A percentile compares a stretch with the other conserved stretches of the same genome.
phyloP scores from a whole-genome alignment of 345 rosid genomes.

The Psidium friedrichsthalianum region DNA sequence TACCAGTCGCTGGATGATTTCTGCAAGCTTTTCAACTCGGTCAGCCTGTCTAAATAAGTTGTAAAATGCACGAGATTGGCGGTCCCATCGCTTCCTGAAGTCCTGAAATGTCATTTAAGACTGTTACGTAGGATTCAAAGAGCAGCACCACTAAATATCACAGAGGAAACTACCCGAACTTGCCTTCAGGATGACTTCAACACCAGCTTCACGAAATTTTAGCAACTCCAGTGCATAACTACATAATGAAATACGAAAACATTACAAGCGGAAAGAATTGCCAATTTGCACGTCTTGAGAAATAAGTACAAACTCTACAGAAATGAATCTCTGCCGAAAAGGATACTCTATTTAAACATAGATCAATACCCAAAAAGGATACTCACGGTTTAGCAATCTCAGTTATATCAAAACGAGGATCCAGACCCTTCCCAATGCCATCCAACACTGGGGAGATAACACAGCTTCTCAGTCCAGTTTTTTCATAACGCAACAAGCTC shows the following conservation, averaged over 20 bases:
- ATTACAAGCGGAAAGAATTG: background rate
- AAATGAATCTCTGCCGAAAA: background rate
- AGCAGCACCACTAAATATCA: background rate
- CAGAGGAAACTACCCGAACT: slow-evolving; percentile 8
- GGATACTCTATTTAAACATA: background rate
- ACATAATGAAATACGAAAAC: slow-evolving; percentile 12
- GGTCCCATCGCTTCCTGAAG: slow-evolving; percentile 83
- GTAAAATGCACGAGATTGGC: slow-evolving; percentile 86
- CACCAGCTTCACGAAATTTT: slow-evolving; percentile 87
- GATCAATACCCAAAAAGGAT: background rate
- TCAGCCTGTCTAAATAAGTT: slow-evolving; percentile 96
- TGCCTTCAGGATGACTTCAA: slow-evolving; percentile 87
- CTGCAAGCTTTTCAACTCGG: slow-evolving; percentile 88
- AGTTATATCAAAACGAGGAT: slow-evolving; percentile 92
- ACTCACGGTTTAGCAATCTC: slow-evolving; percentile 98
- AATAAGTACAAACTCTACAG: background rate
- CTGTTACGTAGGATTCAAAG: background rate
- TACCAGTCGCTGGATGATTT: slow-evolving; percentile 78
- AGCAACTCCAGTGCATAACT: slow-evolving; percentile 95
- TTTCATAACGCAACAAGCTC: background rate
- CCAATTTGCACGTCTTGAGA: background rate
- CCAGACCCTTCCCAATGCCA: slow-evolving; percentile 99
- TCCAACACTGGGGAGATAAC: slow-evolving; percentile 57
- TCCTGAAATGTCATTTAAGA: slow-evolving; percentile 40
- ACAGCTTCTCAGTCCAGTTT: slow-evolving; percentile 1